phyloP scores from a whole-genome alignment of 2,329 filamentous ascomycete genomes.

The Trichoderma guizhouense region DNA sequence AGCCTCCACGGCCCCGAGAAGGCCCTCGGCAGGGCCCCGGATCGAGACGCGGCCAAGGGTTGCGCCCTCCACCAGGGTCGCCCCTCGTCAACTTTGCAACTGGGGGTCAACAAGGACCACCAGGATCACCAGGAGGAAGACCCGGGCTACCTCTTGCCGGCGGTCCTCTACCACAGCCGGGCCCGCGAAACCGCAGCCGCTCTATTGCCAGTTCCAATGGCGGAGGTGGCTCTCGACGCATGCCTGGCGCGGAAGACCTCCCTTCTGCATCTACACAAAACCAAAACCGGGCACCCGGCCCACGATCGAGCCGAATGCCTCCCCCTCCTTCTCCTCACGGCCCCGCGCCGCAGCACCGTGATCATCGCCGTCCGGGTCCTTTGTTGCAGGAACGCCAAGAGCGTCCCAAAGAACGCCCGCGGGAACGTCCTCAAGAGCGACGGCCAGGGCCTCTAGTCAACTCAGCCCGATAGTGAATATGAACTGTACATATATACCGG shows the following conservation, averaged over 20 bases:
- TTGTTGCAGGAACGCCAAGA: slow-evolving; percentile 21
- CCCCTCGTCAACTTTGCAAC: slow-evolving; percentile 48
- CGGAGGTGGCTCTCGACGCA: background rate
- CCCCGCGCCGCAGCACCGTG: background rate
- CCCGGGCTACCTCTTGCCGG: background rate
- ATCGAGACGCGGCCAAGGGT: slow-evolving; percentile 39
- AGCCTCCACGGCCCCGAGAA: slow-evolving; percentile 56
- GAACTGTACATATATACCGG: background rate
- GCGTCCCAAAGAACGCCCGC: slow-evolving; percentile 15
- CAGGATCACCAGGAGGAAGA: slow-evolving; percentile 22
- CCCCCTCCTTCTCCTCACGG: slow-evolving; percentile 15
- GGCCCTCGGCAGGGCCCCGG: slow-evolving; percentile 26
- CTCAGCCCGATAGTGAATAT: slow-evolving; percentile 25
- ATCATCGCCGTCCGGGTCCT: slow-evolving; percentile 12
- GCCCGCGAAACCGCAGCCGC: slow-evolving; percentile 26
- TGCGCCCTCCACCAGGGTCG: slow-evolving; percentile 36
- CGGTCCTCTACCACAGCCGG: slow-evolving; percentile 18
- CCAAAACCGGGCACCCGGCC: background rate
- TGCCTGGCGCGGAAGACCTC: slow-evolving; percentile 18
- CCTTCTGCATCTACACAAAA: slow-evolving; percentile 26
- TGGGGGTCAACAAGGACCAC: slow-evolving; percentile 7
- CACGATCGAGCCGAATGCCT: slow-evolving; percentile 5
- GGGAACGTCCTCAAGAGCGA: slow-evolving; percentile 18
- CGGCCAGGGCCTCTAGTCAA: slow-evolving; percentile 31
- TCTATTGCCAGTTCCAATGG: slow-evolving; percentile 23